These are phyloP conservation scores for Sordariomycetes sp. DNA, from an alignment of 2,329 filamentous ascomycete species.

Conservation along the genomic window DNA sequence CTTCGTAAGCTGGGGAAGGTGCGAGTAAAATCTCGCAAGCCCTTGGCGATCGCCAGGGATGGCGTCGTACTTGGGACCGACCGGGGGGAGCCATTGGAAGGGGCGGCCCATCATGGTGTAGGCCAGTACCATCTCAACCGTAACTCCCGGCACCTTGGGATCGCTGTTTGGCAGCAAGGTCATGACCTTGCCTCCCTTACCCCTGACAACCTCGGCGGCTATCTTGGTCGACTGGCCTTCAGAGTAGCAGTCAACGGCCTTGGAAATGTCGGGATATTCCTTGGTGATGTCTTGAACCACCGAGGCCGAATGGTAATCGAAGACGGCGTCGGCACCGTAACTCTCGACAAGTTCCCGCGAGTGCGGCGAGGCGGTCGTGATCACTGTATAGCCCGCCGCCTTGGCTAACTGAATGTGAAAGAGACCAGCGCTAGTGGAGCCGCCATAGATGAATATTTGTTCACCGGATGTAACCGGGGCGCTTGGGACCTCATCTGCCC, in stretches of 20 bases:
- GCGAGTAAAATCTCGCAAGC: conserved; percentile 10
- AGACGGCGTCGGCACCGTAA: conserved; percentile 27
- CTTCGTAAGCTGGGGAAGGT: conserved; percentile 8
- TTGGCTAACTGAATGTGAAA: conserved; percentile 29
- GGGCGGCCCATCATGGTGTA: conserved; percentile 12
- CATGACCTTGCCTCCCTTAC: conserved; percentile 15
- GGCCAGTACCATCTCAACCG: conserved; percentile 11
- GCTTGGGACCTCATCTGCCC: conserved; percentile 20
- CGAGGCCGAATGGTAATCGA: conserved; percentile 22
- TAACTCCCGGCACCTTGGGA: conserved; percentile 9
- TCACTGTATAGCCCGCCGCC: conserved; percentile 28
- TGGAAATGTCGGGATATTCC: conserved; percentile 11
- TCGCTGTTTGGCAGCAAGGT: conserved; percentile 11
- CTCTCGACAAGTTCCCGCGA: conserved; percentile 27
- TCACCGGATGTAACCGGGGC: neutral
- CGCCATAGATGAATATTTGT: conserved; percentile 26
- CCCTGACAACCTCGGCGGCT: conserved; percentile 12
- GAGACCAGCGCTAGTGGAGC: conserved; percentile 25
- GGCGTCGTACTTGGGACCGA: conserved; percentile 16
- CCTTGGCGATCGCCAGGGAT: conserved; percentile 10
- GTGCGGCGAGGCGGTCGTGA: conserved; percentile 24
- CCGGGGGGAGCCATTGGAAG: conserved; percentile 13
- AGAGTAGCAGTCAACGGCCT: conserved; percentile 17
- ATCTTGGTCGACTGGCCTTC: conserved; percentile 15
- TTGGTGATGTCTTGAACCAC: conserved; percentile 9